Percentiles rank a stretch among this genome's conserved stretches.
phyloP scores from a whole-genome alignment of 2,329 filamentous ascomycete species.

The Fusarium tanahbumbuense region DNA sequence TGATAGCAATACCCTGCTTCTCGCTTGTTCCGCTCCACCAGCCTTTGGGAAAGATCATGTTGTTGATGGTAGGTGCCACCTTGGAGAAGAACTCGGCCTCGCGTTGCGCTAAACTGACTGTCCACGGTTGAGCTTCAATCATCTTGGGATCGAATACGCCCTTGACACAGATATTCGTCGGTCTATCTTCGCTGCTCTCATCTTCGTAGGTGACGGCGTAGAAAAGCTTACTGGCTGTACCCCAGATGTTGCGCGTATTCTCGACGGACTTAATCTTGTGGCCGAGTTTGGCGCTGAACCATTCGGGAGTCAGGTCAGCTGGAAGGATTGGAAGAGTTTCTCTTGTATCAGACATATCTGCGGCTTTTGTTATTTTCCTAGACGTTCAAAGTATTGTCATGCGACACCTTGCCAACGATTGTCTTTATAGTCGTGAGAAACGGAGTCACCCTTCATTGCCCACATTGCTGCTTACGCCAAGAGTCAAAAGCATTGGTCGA shows the following conservation, averaged over 20 bases:
- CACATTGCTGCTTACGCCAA: neutral
- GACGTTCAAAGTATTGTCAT: neutral
- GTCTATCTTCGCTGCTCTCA: constrained; percentile 23
- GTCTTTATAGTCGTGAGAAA: neutral
- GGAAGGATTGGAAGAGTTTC: constrained; percentile 40
- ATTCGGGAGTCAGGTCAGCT: constrained; percentile 37
- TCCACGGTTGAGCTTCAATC: constrained; percentile 44
- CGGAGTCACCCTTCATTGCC: neutral
- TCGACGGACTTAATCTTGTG: constrained; percentile 38
- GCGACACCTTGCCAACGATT: neutral
- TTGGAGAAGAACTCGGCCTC: constrained; percentile 54
- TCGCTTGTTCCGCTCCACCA: constrained; percentile 53
- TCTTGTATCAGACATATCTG: constrained; percentile 12
- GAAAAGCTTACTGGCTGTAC: constrained; percentile 48
- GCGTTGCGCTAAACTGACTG: constrained; percentile 47
- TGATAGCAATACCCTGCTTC: constrained; percentile 54
- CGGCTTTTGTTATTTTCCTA: neutral
- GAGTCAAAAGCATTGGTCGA: neutral
- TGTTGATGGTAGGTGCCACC: constrained; percentile 49
- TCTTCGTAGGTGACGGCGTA: constrained; percentile 47
- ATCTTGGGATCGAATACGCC: constrained; percentile 54
- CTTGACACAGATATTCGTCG: constrained; percentile 50
- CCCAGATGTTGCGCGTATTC: constrained; percentile 46
- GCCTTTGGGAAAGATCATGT: constrained; percentile 50
- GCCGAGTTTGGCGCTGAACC: constrained; percentile 41